Evolutionary conservation across 2,329 filamentous ascomycete genomes (phyloP).

Genomic region (Cadophora gregata): DNA sequence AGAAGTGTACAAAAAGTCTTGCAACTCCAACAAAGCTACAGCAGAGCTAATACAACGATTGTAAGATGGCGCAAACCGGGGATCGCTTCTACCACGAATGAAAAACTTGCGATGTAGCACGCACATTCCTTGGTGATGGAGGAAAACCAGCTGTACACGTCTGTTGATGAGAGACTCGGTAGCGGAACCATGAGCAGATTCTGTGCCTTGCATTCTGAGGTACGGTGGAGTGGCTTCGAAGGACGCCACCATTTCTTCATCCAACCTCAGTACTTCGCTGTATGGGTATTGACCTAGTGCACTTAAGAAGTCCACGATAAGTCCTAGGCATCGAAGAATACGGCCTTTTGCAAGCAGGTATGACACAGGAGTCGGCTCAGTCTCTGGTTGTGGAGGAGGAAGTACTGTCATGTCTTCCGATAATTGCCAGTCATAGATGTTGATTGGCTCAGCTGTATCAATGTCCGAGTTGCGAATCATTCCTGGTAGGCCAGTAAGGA

Average conservation of each 20-base stretch:
- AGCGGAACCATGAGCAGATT: constrained; percentile 63
- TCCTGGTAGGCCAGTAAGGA: constrained; percentile 62
- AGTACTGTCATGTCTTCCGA: constrained; percentile 68
- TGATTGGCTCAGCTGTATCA: constrained; percentile 75
- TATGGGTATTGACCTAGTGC: constrained; percentile 59
- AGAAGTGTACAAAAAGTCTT: constrained; percentile 32
- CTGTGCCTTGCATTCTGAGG: constrained; percentile 75
- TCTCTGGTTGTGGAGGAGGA: constrained; percentile 69
- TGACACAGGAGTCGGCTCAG: constrained; percentile 74
- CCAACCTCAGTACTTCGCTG: constrained; percentile 65
- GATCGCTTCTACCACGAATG: constrained; percentile 25
- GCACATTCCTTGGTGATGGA: constrained; percentile 33
- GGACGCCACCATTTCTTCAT: constrained; percentile 63
- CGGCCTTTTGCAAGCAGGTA: constrained; percentile 78
- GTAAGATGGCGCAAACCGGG: constrained; percentile 25
- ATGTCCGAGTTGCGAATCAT: constrained; percentile 76
- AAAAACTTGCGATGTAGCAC: constrained; percentile 34
- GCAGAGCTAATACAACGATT: constrained; percentile 42
- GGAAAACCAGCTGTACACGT: constrained; percentile 68
- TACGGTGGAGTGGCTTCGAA: constrained; percentile 75
- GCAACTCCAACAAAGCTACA: constrained; percentile 34
- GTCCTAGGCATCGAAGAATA: constrained; percentile 69
- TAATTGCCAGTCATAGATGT: constrained; percentile 80
- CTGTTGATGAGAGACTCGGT: constrained; percentile 83
- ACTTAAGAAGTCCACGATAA: constrained; percentile 68